These are phyloP conservation scores for Populus ilicifolia DNA, from an alignment of 345 rosid species.

Conservation along the genomic window DNA sequence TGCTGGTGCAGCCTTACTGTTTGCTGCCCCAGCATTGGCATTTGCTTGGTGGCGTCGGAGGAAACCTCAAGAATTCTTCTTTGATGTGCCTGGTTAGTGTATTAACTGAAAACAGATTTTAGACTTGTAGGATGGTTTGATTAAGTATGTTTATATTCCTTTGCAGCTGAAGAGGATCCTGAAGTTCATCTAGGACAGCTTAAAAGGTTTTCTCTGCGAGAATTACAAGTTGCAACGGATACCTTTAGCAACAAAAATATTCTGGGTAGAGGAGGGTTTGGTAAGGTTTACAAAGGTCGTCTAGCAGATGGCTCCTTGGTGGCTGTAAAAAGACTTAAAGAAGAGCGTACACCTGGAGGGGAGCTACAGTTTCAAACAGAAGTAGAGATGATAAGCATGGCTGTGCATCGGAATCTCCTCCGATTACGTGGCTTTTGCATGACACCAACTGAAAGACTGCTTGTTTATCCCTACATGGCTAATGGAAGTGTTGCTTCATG, in stretches of 20 bases:
- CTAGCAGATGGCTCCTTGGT: slow-evolving; percentile 88
- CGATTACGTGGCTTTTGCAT: slow-evolving; percentile 91
- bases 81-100: slow-evolving; percentile 88
- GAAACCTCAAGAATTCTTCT: slow-evolving; percentile 84
- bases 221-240: slow-evolving; percentile 92
- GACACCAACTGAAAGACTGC: slow-evolving; percentile 92
- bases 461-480: slow-evolving; percentile 98
- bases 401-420: slow-evolving; percentile 92
- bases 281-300: slow-evolving; percentile 94
- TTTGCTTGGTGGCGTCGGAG: slow-evolving; percentile 98
- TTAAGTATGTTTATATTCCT: neutral
- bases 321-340: slow-evolving; percentile 93
- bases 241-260: slow-evolving; percentile 89
- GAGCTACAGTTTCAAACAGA: slow-evolving; percentile 98
- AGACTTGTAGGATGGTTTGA: neutral
- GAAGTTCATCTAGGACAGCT: slow-evolving; percentile 98
- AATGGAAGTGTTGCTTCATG: slow-evolving; percentile 99
- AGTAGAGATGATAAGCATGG: slow-evolving; percentile 99
- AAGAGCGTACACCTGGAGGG: slow-evolving; percentile 96
- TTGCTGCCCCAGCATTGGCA: slow-evolving; percentile 97
- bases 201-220: slow-evolving; percentile 87
- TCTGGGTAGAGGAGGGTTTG: slow-evolving; percentile 96
- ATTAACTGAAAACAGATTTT: slow-evolving; percentile 2
- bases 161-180: slow-evolving; percentile 95
- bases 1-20: slow-evolving; percentile 93